Evolutionary conservation across 192 early-diverging fungal species (phyloP).

Genomic region (Bifiguratus adelaidae): DNA sequence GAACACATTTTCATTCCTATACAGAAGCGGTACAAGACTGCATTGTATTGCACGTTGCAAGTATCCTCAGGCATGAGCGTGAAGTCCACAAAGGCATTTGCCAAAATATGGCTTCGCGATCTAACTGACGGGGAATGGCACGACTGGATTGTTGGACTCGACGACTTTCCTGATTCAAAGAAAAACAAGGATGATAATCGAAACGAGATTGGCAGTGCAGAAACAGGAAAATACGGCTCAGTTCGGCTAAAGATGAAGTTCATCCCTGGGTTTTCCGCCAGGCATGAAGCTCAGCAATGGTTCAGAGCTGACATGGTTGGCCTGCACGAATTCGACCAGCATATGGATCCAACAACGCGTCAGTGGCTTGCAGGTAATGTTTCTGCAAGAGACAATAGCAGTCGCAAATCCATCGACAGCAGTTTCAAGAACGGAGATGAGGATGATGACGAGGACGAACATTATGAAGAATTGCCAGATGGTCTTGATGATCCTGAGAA

Average conservation of each 20-base stretch:
- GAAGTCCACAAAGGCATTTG: constrained; percentile 2
- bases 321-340: constrained; percentile 9
- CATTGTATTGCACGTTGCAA: constrained; percentile 4
- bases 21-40: constrained; percentile 9
- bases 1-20: constrained; percentile 10
- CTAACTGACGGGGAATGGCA: constrained; percentile 7
- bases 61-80: neutral
- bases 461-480: constrained; percentile 1
- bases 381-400: too few relatives aligned
- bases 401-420: too few relatives aligned
- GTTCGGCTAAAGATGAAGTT: constrained; percentile 1
- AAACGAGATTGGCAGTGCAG: constrained; percentile 8
- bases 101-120: constrained; percentile 7
- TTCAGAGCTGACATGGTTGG: constrained; percentile 13
- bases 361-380: too few relatives aligned
- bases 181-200: constrained; percentile 11
- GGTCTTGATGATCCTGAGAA: neutral
- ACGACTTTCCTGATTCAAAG: neutral
- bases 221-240: constrained; percentile 1
- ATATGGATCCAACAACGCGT: constrained; percentile 1
- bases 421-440: neutral
- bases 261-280: constrained; percentile 9
- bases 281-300: constrained; percentile 4
- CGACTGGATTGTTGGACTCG: constrained; percentile 6
- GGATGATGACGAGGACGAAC: neutral